phyloP scores from a whole-genome alignment of 2,329 filamentous ascomycete genomes.

The Metarhizium robertsii region DNA sequence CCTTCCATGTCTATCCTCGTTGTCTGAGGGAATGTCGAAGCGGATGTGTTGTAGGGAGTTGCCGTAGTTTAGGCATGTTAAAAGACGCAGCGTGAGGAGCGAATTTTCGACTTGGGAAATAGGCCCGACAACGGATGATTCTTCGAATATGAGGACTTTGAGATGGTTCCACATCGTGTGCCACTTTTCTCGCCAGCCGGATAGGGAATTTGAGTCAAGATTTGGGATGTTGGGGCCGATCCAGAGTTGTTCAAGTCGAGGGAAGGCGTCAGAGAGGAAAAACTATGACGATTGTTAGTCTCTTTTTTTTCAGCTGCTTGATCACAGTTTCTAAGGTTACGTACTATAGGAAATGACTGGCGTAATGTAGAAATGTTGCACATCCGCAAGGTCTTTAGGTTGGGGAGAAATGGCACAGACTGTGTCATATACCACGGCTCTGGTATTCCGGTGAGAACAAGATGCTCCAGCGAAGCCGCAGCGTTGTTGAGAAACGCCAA shows the following conservation, averaged over 20 bases:
- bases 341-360: conserved; percentile 1
- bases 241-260: conserved; percentile 22
- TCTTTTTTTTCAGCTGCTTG: too few species aligned
- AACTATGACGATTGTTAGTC: conserved; percentile 12
- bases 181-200: conserved; percentile 10
- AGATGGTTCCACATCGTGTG: conserved; percentile 20
- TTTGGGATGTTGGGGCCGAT: conserved; percentile 16
- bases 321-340: background rate
- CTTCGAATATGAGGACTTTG: conserved; percentile 15
- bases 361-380: conserved; percentile 10
- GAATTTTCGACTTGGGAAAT: conserved; percentile 14
- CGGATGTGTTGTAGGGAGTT: conserved; percentile 20
- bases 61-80: conserved; percentile 19
- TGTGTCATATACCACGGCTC: conserved; percentile 9
- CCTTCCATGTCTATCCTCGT: conserved; percentile 9
- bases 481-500: conserved; percentile 9
- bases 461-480: conserved; percentile 10
- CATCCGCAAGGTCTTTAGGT: conserved; percentile 20
- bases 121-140: conserved; percentile 12
- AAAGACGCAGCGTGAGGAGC: conserved; percentile 11
- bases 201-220: conserved; percentile 7
- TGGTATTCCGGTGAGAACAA: conserved; percentile 14
- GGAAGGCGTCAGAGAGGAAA: conserved; percentile 8
- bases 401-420: conserved; percentile 14
- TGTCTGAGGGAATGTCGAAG: conserved; percentile 19